Conservation (phyloP, 2,329 filamentous ascomycete genomes). For the Nigrospora osmanthi region DNA sequence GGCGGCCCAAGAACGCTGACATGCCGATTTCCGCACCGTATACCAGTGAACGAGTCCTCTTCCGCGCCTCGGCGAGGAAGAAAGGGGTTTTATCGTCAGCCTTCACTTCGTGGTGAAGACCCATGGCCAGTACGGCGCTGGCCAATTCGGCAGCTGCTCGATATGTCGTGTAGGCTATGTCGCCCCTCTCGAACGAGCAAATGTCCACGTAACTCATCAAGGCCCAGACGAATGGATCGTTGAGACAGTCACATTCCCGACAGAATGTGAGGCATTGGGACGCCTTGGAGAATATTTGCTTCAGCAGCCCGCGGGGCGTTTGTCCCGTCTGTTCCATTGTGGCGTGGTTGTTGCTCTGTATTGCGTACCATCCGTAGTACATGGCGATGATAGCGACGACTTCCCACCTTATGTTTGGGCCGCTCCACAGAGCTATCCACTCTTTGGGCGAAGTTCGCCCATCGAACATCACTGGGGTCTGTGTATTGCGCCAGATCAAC, state of each 20-base stretch:
- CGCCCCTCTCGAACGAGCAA: constrained; percentile 16
- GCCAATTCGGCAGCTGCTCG: constrained; percentile 20
- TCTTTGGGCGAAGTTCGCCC: constrained; percentile 17
- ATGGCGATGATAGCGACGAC: constrained; percentile 24
- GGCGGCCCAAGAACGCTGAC: constrained; percentile 22
- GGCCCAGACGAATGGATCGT: constrained; percentile 24
- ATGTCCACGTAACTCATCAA: constrained; percentile 15
- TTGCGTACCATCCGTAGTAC: constrained; percentile 17
- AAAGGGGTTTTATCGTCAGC: constrained; percentile 18
- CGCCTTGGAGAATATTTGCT: constrained; percentile 18
- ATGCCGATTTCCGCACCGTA: constrained; percentile 22
- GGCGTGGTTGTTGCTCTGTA: constrained; percentile 15
- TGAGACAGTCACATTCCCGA: constrained; percentile 21
- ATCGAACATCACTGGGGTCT: constrained; percentile 17
- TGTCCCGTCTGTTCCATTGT: constrained; percentile 18
- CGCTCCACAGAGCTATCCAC: constrained; percentile 19
- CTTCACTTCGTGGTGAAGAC: constrained; percentile 21
- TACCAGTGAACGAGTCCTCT: constrained; percentile 12
- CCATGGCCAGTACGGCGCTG: constrained; percentile 21
- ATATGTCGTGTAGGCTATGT: constrained; percentile 19
- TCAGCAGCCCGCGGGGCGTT: constrained; percentile 15
- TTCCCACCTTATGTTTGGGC: constrained; percentile 24
- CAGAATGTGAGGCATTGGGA: constrained; percentile 21
- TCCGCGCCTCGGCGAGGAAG: constrained; percentile 22
- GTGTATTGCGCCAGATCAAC: constrained; percentile 23